Percentiles rank a stretch among this genome's conserved stretches.
phyloP scores from a whole-genome alignment of 2,329 filamentous ascomycete genomes.

The Aotearoamyces nothofagi region DNA sequence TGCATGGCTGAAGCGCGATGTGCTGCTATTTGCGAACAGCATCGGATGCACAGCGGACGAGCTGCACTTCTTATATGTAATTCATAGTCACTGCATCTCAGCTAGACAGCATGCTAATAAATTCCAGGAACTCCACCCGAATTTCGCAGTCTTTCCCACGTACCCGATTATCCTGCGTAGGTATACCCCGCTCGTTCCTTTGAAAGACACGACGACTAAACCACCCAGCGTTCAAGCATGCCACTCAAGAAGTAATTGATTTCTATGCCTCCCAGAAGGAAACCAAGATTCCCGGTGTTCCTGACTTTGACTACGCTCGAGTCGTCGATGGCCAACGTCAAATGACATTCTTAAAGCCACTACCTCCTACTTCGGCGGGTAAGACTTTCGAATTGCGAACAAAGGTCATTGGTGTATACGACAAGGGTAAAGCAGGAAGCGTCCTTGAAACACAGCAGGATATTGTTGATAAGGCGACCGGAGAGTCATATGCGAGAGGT shows the following conservation, averaged over 20 bases:
- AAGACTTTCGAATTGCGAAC: conserved; percentile 46
- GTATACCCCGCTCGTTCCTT: conserved; percentile 1
- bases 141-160: conserved; percentile 79
- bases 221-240: conserved; percentile 45
- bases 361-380: conserved; percentile 45
- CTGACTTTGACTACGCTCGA: conserved; percentile 45
- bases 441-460: conserved; percentile 52
- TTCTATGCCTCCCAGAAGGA: conserved; percentile 45
- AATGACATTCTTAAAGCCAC: conserved; percentile 45
- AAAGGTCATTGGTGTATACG: conserved; percentile 55
- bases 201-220: too few species aligned
- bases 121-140: conserved; percentile 65
- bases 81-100: conserved; percentile 13
- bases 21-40: conserved; percentile 77
- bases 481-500: conserved; percentile 44
- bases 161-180: conserved; percentile 16
- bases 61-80: conserved; percentile 82
- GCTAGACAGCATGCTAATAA: conserved; percentile 3
- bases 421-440: conserved; percentile 56
- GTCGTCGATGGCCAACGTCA: conserved; percentile 54
- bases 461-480: conserved; percentile 44
- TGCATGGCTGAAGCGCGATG: conserved; percentile 77
- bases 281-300: conserved; percentile 46
- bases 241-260: conserved; percentile 50
- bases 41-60: conserved; percentile 78